A percentile compares a stretch with the other conserved stretches of the same genome.
Conservation (phyloP, 495 filamentous ascomycete species). For the Aspergillus olivimuriae region DNA sequence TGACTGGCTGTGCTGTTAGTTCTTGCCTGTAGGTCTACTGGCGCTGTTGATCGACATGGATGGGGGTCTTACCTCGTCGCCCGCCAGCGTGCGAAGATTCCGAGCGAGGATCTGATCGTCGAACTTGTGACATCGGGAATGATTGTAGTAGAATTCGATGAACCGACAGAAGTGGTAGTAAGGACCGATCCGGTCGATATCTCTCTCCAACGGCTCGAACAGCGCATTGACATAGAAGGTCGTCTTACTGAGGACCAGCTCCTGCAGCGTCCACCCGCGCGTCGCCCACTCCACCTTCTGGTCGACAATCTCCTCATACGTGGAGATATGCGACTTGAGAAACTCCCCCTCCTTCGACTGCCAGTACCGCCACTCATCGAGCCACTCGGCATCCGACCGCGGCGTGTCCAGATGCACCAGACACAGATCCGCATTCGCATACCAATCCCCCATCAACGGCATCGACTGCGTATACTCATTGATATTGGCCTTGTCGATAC, state of each 20-base stretch:
- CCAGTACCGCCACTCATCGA: constrained; percentile 22
- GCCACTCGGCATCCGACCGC: constrained; percentile 10
- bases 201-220: constrained; percentile 28
- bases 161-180: constrained; percentile 36
- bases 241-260: constrained; percentile 42
- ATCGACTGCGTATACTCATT: constrained; percentile 36
- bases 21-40: background rate
- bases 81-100: no score
- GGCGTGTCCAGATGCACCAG: constrained; percentile 39
- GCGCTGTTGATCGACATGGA: no score
- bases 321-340: background rate
- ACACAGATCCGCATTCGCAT: constrained; percentile 40
- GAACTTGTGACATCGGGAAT: no score
- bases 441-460: constrained; percentile 45
- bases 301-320: background rate
- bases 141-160: constrained; percentile 21
- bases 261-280: constrained; percentile 44
- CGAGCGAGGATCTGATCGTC: no score
- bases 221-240: constrained; percentile 37
- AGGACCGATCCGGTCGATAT: constrained; percentile 30
- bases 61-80: no score
- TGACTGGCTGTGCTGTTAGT: no score
- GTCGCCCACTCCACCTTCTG: constrained; percentile 28
- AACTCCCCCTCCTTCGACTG: constrained; percentile 1
- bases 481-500: constrained; percentile 38